phyloP scores from a whole-genome alignment of 1,139 yeast species.

The Pneumocystis jirovecii region DNA sequence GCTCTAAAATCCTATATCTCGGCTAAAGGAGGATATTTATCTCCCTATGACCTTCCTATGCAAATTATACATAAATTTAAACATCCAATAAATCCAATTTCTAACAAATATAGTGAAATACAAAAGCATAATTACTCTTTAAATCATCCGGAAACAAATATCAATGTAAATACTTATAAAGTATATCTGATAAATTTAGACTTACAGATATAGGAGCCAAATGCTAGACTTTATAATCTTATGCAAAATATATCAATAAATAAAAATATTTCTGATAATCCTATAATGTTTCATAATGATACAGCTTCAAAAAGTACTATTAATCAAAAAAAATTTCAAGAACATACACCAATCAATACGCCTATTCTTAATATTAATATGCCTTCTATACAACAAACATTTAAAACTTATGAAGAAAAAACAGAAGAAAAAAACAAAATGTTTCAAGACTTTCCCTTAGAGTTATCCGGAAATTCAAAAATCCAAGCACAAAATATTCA shows the following conservation, averaged over 20 bases:
- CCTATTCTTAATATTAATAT: neutral
- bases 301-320: neutral
- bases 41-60: neutral
- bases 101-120: neutral
- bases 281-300: neutral
- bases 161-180: neutral
- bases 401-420: neutral
- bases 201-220: neutral
- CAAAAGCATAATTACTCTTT: neutral
- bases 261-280: neutral
- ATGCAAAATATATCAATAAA: neutral
- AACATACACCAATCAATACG: neutral
- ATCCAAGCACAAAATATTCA: neutral
- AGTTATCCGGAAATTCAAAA: neutral
- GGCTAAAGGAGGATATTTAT: neutral
- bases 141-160: neutral
- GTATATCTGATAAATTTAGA: neutral
- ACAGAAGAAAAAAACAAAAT: neutral
- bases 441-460: neutral
- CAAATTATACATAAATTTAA: conserved; percentile 1
- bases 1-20: neutral
- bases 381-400: neutral
- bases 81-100: neutral
- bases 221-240: neutral
- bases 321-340: neutral